phyloP scores from a whole-genome alignment of 495 filamentous ascomycete species.

The Letharia lupina region DNA sequence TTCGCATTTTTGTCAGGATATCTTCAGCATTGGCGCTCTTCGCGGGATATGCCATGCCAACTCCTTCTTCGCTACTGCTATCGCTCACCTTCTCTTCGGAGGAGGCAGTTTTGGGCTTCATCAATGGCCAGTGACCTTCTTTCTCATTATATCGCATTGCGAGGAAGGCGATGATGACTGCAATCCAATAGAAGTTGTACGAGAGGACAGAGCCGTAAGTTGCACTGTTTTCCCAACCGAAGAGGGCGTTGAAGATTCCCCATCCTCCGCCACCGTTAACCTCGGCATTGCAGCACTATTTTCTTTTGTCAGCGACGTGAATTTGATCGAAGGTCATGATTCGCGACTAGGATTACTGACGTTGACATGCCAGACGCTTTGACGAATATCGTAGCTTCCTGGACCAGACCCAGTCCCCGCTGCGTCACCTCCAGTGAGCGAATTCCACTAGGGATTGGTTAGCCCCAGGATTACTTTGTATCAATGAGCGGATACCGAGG shows the following conservation, averaged over 20 bases:
- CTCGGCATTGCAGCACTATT: constrained; percentile 65
- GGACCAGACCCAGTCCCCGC: constrained; percentile 67
- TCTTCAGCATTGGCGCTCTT: constrained; percentile 7
- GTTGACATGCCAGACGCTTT: constrained; percentile 89
- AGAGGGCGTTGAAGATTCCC: constrained; percentile 78
- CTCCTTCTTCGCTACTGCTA: constrained; percentile 27
- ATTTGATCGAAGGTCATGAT: background rate
- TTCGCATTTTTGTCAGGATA: constrained; percentile 9
- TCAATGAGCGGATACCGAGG: background rate
- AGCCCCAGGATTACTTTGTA: background rate
- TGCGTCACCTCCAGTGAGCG: constrained; percentile 60
- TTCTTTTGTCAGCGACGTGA: constrained; percentile 11
- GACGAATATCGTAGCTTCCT: constrained; percentile 78
- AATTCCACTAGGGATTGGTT: constrained; percentile 46
- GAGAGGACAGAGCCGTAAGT: constrained; percentile 65
- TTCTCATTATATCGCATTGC: constrained; percentile 59
- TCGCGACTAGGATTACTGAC: constrained; percentile 34
- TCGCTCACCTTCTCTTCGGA: constrained; percentile 32
- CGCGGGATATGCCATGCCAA: constrained; percentile 8
- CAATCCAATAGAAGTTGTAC: constrained; percentile 84
- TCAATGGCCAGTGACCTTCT: constrained; percentile 57
- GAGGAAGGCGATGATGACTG: constrained; percentile 52
- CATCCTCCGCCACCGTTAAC: constrained; percentile 70
- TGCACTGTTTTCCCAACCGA: constrained; percentile 83
- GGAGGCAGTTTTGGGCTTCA: constrained; percentile 38